Percentiles rank a stretch among this genome's conserved stretches.
Conservation (phyloP, 2,329 filamentous ascomycete species). For the Neofusicoccum kwambonambiense region DNA sequence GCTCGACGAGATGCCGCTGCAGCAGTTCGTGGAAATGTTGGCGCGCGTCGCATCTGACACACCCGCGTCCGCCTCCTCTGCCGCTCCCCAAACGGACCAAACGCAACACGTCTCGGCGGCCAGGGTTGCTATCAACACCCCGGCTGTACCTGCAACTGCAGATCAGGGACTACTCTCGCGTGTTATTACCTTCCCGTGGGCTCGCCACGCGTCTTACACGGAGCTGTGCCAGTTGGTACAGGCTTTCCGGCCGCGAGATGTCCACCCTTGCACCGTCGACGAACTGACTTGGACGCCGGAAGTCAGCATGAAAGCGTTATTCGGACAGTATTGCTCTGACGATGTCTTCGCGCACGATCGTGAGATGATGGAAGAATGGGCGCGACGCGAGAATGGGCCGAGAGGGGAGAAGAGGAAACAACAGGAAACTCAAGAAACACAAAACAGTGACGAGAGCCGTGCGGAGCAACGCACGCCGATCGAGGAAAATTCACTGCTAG, state of each 20-base stretch:
- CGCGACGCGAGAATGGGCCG: background rate
- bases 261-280: constrained; percentile 77
- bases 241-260: constrained; percentile 68
- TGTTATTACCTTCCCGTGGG: constrained; percentile 70
- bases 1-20: constrained; percentile 28
- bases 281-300: constrained; percentile 60
- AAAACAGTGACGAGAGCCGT: background rate
- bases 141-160: background rate
- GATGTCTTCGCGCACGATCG: constrained; percentile 64
- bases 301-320: constrained; percentile 66
- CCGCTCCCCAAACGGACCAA: background rate
- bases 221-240: constrained; percentile 72
- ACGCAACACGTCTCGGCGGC: background rate
- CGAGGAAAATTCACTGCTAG: background rate
- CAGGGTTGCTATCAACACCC: background rate
- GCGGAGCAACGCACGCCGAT: too few species aligned
- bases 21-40: constrained; percentile 34
- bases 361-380: constrained; percentile 49
- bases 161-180: constrained; percentile 17
- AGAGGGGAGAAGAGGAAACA: background rate
- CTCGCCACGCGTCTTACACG: constrained; percentile 80
- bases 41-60: constrained; percentile 5
- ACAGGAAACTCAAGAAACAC: constrained; percentile 4
- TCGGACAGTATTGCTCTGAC: constrained; percentile 66
- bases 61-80: background rate